These are phyloP conservation scores for Alloteropsis angusta DNA, from an alignment of 202 grass and related monocot species.

Conservation along the genomic window DNA sequence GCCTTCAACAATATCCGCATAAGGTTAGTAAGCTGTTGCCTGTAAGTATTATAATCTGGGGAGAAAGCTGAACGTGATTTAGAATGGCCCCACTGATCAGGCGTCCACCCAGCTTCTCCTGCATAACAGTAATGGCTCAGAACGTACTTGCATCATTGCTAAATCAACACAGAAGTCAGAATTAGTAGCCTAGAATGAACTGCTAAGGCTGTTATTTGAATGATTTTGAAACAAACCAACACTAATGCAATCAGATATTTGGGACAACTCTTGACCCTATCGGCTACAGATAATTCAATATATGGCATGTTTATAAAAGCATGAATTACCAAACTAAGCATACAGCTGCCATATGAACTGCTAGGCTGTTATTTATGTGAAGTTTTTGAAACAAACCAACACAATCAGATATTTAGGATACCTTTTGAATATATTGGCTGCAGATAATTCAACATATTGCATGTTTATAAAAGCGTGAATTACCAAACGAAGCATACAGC, in stretches of 20 bases:
- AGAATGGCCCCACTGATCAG: constrained; percentile 95
- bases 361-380: background rate
- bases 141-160: constrained; percentile 8
- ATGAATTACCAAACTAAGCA: too few species aligned
- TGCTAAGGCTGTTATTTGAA: too few species aligned
- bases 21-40: constrained; percentile 63
- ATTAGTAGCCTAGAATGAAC: background rate
- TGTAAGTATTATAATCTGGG: constrained; percentile 55
- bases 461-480: background rate
- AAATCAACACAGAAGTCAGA: background rate
- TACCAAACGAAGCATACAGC: too few species aligned
- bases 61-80: constrained; percentile 70
- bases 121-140: constrained; percentile 22
- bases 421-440: background rate
- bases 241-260: too few species aligned
- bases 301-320: too few species aligned
- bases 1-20: constrained; percentile 85
- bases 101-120: constrained; percentile 97
- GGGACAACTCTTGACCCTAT: too few species aligned
- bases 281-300: too few species aligned
- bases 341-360: background rate
- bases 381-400: background rate
- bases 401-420: background rate
- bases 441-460: background rate
- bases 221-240: too few species aligned